Base-by-base conservation (phyloP, 495 filamentous ascomycete species). In the Penicillium odoratum region DNA sequence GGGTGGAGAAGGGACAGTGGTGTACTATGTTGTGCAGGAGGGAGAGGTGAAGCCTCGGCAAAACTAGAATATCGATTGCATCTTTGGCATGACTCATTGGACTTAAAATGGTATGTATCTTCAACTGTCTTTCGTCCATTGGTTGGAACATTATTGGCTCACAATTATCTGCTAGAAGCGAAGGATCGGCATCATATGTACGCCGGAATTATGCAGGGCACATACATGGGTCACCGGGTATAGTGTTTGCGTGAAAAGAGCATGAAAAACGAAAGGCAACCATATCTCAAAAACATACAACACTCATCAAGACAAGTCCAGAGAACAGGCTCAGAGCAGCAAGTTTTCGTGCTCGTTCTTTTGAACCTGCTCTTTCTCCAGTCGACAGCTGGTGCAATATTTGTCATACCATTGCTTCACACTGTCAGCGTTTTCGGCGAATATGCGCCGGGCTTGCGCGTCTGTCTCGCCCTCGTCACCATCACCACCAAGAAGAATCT, bases 11-110 rank as follows among this genome's bases (percentile, higher is more conserved):
- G 95, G 92, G 45, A 98, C 94, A 3, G 83, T 98, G 21, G 90
- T 93, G 4, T 98, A 96, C 69, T 99, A 99, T 69, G 83, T 96
- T 64, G 84, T 97, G 44, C 92, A 96, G 61, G 93, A 97, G 70
- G 95, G 95, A 3, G 84, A 96, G 48, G 93, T 98, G 28, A 98
- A 98, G 74, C 94, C 95, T 4, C 78, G 95, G 56, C 94, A 97
- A 69, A 98, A 98, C 71, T 98, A 72, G 78, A 5, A 30, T 40
- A 40, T 40, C 38, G 11, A 13, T 16, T 40, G 11, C 34, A 11
- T 38, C 7, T 40, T 40, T 13, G 38, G 15, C 38, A 40, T 7
- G 38, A 15, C 11, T 51, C 46, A 57, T 38, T 51, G 3, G 9
- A 29, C 1, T 9, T 47, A 3, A 28, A 21, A 28, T 1, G 51